These are phyloP conservation scores for Cladochytrium replicatum DNA, from an alignment of 192 early-diverging fungal genomes.

Conservation along the genomic window DNA sequence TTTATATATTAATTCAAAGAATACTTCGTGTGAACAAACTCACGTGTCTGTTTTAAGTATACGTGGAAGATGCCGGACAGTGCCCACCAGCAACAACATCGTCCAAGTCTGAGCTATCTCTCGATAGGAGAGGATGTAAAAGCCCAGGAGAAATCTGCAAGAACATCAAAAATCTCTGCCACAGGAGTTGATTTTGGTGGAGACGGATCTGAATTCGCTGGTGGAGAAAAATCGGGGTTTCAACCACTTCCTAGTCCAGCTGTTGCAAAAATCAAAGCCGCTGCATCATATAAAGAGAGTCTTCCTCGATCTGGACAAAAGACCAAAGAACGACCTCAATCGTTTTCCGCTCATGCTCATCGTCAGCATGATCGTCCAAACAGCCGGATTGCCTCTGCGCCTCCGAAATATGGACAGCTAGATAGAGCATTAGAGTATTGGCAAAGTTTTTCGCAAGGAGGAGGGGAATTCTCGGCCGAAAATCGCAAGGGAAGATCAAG, in stretches of 20 bases:
- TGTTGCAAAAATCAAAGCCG: neutral
- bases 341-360: neutral
- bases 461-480: neutral
- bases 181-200: neutral
- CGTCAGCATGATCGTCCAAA: neutral
- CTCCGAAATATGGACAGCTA: neutral
- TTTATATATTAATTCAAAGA: too few species aligned
- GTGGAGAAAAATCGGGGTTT: neutral
- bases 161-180: neutral
- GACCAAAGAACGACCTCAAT: neutral
- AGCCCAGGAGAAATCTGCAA: too few species aligned
- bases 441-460: too few species aligned
- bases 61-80: neutral
- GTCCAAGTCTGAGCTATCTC: neutral
- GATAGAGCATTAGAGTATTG: neutral
- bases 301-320: neutral
- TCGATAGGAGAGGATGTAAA: neutral
- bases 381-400: neutral
- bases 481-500: neutral
- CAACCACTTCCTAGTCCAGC: neutral
- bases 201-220: neutral
- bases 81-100: neutral
- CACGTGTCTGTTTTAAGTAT: too few species aligned
- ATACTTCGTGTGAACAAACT: too few species aligned
- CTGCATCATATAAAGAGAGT: neutral